Percentiles rank a stretch among this genome's conserved stretches.
Evolutionary conservation across 2,329 filamentous ascomycete species (phyloP).

Genomic region (Fusarium pseudocircinatum): DNA sequence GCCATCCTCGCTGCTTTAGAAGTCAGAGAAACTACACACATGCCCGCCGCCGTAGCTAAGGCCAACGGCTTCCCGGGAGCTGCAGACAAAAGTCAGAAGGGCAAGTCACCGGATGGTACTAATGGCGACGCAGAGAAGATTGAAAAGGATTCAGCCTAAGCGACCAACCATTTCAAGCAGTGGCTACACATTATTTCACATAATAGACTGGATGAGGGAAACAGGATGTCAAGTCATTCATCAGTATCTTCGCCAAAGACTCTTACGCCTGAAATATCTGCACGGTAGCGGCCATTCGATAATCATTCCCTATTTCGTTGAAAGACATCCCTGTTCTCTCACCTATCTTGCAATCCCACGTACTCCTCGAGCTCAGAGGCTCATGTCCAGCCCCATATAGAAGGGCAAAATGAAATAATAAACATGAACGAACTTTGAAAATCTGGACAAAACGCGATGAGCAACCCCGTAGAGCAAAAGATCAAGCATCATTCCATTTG

Average conservation of each 20-base stretch:
- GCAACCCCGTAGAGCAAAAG: neutral
- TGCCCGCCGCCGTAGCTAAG: neutral
- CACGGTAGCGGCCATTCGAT: neutral
- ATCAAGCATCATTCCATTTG: neutral
- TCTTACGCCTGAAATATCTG: constrained; percentile 8
- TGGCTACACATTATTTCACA: neutral
- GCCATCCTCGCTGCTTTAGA: constrained; percentile 62
- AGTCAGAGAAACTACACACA: constrained; percentile 16
- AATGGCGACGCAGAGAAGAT: neutral
- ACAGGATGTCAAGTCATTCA: neutral
- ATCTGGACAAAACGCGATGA: neutral
- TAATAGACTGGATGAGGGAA: neutral
- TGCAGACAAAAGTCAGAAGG: neutral
- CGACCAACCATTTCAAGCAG: neutral
- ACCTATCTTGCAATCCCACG: neutral
- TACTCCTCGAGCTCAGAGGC: constrained; percentile 25
- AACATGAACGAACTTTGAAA: neutral
- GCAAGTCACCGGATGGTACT: neutral
- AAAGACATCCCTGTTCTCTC: constrained; percentile 1
- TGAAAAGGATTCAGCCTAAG: constrained; percentile 11
- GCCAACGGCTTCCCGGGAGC: neutral
- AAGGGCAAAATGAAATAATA: constrained; percentile 1
- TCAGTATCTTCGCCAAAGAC: constrained; percentile 1
- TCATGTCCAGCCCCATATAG: constrained; percentile 1
- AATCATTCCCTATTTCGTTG: neutral